phyloP scores from a whole-genome alignment of 768 basidiomycete genomes.

The Aureoboletus auriporus region DNA sequence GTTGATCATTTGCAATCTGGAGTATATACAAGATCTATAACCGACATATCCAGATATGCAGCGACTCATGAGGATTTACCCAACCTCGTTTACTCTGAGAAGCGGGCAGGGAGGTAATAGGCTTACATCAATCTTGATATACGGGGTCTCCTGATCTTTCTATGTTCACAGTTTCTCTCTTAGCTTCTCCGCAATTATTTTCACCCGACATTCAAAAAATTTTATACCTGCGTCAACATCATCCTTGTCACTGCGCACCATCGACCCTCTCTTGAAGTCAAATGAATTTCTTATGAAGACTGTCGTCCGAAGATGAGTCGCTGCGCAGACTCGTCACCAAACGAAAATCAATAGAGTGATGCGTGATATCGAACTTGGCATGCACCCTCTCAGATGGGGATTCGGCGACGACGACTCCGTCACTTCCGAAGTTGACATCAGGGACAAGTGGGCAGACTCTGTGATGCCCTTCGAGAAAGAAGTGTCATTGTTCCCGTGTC shows the following conservation, averaged over 20 bases:
- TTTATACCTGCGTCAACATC: slow-evolving; percentile 36
- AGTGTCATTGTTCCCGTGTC: slow-evolving; percentile 80
- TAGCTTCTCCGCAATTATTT: slow-evolving; percentile 89
- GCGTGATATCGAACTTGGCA: slow-evolving; percentile 57
- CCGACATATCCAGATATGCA: slow-evolving; percentile 86
- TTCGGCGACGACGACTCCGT: slow-evolving; percentile 24
- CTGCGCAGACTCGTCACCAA: slow-evolving; percentile 47
- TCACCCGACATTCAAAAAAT: slow-evolving; percentile 67
- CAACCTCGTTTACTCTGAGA: slow-evolving; percentile 75
- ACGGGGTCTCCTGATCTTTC: slow-evolving; percentile 3
- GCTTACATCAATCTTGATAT: slow-evolving; percentile 2
- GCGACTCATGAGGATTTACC: slow-evolving; percentile 96
- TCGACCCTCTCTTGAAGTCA: slow-evolving; percentile 63
- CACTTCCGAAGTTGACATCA: slow-evolving; percentile 41
- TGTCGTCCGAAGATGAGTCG: slow-evolving; percentile 61
- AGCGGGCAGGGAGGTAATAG: slow-evolving; percentile 63
- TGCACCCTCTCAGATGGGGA: slow-evolving; percentile 48
- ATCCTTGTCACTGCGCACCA: slow-evolving; percentile 43
- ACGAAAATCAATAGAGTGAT: slow-evolving; percentile 46
- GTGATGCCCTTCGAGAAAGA: slow-evolving; percentile 57
- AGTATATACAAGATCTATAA: slow-evolving; percentile 86
- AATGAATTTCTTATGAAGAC: slow-evolving; percentile 71
- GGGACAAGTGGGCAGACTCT: slow-evolving; percentile 68
- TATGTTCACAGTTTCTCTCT: slow-evolving; percentile 55
- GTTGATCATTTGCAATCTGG: slow-evolving; percentile 93